These are phyloP conservation scores for Exophiala bonariae DNA, from an alignment of 2,329 filamentous ascomycete species.

Conservation along the genomic window DNA sequence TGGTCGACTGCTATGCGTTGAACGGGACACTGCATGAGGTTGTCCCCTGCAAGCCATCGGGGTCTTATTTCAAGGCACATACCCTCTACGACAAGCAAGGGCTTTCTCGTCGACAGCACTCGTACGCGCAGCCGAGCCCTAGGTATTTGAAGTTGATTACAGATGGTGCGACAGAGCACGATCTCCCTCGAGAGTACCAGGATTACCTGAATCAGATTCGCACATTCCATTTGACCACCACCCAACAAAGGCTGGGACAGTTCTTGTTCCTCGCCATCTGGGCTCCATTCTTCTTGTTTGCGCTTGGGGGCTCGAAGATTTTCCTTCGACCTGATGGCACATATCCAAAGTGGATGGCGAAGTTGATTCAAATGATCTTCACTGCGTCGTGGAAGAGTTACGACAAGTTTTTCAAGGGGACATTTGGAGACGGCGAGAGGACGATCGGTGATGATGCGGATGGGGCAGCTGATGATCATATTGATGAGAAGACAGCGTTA, in stretches of 20 bases:
- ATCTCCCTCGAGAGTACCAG: slow-evolving; percentile 76
- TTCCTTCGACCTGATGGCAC: slow-evolving; percentile 67
- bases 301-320: slow-evolving; percentile 48
- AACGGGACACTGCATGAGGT: slow-evolving; percentile 52
- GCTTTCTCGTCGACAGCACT: slow-evolving; percentile 56
- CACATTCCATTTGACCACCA: slow-evolving; percentile 69
- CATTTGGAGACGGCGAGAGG: slow-evolving; percentile 87
- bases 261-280: slow-evolving; percentile 62
- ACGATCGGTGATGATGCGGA: slow-evolving; percentile 39
- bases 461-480: slow-evolving; percentile 1
- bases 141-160: slow-evolving; percentile 81
- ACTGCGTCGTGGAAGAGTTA: slow-evolving; percentile 64
- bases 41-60: slow-evolving; percentile 58
- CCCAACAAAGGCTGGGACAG: slow-evolving; percentile 66
- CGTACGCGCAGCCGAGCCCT: slow-evolving; percentile 77
- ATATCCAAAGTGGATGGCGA: slow-evolving; percentile 66
- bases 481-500: slow-evolving; percentile 2
- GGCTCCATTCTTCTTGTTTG: slow-evolving; percentile 56
- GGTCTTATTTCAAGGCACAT: slow-evolving; percentile 74
- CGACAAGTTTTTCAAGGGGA: slow-evolving; percentile 60
- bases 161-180: slow-evolving; percentile 75
- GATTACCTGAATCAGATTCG: slow-evolving; percentile 68
- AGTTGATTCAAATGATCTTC: slow-evolving; percentile 54
- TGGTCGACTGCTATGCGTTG: slow-evolving; percentile 75
- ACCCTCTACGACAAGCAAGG: slow-evolving; percentile 72